Evolutionary conservation across 1,284 basidiomycete species (phyloP).

Genomic region (Laetiporus sulphureus): DNA sequence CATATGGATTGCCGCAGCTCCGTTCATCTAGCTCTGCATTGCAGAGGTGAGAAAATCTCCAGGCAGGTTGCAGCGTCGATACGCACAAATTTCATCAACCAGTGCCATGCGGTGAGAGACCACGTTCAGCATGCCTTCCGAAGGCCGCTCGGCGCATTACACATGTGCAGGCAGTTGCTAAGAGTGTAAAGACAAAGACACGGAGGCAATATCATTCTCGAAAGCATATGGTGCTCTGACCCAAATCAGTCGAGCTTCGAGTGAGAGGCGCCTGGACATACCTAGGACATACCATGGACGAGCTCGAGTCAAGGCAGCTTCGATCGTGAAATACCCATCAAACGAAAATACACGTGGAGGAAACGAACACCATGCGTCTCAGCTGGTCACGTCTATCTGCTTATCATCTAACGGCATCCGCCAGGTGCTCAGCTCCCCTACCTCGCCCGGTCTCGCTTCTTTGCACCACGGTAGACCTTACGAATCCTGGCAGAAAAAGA

Average conservation of each 20-base stretch:
- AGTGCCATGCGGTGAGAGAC: conserved; percentile 6
- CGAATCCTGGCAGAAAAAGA: too few relatives aligned
- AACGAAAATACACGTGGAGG: too few relatives aligned
- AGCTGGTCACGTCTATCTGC: neutral
- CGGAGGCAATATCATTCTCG: conserved; percentile 3
- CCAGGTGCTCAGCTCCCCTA: too few relatives aligned
- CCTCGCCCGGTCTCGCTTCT: too few relatives aligned
- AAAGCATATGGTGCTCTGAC: conserved; percentile 2
- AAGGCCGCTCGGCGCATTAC: conserved; percentile 5
- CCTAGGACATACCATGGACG: too few relatives aligned
- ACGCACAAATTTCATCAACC: conserved; percentile 7
- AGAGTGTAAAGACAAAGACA: too few relatives aligned
- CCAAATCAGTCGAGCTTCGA: neutral
- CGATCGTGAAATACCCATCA: too few relatives aligned
- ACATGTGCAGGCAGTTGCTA: neutral
- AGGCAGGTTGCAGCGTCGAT: conserved; percentile 1
- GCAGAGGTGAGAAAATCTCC: conserved; percentile 6
- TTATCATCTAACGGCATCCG: too few relatives aligned
- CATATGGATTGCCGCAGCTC: conserved; percentile 1
- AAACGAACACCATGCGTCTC: neutral
- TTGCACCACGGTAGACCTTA: too few relatives aligned
- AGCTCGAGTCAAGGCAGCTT: too few relatives aligned
- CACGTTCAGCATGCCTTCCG: conserved; percentile 4
- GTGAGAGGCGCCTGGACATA: too few relatives aligned
- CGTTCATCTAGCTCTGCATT: conserved; percentile 1